Conservation (phyloP, 2,329 filamentous ascomycete genomes). For the Calonectria pauciramosa region DNA sequence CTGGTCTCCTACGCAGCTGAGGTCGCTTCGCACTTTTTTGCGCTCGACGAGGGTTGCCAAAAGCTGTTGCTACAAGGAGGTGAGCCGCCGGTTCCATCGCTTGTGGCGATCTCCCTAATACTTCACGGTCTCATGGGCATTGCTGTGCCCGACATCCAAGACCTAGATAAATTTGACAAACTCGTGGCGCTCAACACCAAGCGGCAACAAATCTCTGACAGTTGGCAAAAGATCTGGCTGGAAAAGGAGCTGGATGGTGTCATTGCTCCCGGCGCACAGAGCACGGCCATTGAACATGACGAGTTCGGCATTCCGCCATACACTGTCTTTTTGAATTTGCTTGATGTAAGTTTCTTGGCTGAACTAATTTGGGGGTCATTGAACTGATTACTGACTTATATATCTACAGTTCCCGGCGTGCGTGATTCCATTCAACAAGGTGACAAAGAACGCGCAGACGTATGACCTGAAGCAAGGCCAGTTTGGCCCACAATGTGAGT, state of each 20-base stretch:
- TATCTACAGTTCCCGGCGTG: constrained; percentile 62
- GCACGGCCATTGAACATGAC: constrained; percentile 66
- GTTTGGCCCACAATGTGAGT: constrained; percentile 26
- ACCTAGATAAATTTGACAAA: constrained; percentile 50
- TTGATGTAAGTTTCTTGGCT: constrained; percentile 58
- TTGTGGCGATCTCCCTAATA: background rate
- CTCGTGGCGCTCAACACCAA: constrained; percentile 38
- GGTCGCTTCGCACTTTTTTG: constrained; percentile 19
- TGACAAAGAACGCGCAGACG: constrained; percentile 34
- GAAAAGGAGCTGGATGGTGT: constrained; percentile 63
- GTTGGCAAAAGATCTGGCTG: constrained; percentile 58
- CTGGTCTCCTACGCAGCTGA: constrained; percentile 20
- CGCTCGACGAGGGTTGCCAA: background rate
- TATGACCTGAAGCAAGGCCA: constrained; percentile 14
- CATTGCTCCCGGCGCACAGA: constrained; percentile 62
- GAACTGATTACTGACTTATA: background rate
- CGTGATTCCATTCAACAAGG: constrained; percentile 60
- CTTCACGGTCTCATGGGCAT: background rate
- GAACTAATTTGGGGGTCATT: background rate
- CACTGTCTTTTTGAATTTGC: constrained; percentile 64
- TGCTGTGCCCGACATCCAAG: background rate
- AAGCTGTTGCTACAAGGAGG: background rate
- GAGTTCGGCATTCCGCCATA: constrained; percentile 61
- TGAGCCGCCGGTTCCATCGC: constrained; percentile 25
- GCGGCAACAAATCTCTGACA: constrained; percentile 49